A percentile compares a stretch with the other conserved stretches of the same genome.
phyloP scores from a whole-genome alignment of 202 grass and related monocot species.

The Panicum virgatum region DNA sequence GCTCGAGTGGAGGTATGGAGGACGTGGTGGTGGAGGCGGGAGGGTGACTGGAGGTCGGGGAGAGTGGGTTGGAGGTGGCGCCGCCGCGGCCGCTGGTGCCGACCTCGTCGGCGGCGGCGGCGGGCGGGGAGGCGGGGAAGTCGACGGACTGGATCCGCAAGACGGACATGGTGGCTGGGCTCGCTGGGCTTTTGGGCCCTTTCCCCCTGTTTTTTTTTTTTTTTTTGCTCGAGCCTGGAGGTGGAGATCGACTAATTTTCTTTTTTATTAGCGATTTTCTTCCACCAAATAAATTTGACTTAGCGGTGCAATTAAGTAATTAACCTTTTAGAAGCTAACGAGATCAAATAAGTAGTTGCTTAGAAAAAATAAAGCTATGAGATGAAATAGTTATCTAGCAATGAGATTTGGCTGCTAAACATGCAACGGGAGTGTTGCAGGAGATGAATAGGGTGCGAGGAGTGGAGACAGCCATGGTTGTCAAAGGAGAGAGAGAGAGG shows the following conservation, averaged over 20 bases:
- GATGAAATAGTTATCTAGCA: too few relatives aligned
- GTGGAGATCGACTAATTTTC: too few relatives aligned
- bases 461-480: too few relatives aligned
- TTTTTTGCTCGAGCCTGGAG: not conserved
- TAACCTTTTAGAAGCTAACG: too few relatives aligned
- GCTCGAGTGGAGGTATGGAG: slow-evolving; percentile 42
- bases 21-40: not conserved
- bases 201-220: too few relatives aligned
- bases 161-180: slow-evolving; percentile 56
- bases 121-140: not conserved
- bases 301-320: too few relatives aligned
- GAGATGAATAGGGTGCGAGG: too few relatives aligned
- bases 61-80: slow-evolving; percentile 7
- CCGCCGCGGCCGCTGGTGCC: slow-evolving; percentile 30
- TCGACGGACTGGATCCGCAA: slow-evolving; percentile 75
- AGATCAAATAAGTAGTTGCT: too few relatives aligned
- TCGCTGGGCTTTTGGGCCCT: slow-evolving; percentile 25
- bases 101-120: slow-evolving; percentile 25
- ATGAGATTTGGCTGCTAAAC: too few relatives aligned
- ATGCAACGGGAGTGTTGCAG: too few relatives aligned
- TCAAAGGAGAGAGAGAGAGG: too few relatives aligned
- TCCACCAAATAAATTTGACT: not conserved
- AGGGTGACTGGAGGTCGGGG: slow-evolving; percentile 7
- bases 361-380: too few relatives aligned
- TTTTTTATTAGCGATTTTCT: not conserved